Evolutionary conservation across 2,329 filamentous ascomycete genomes (phyloP), one percentile per base, ranked within the genome.

Genomic region (Alternaria sp.): DNA sequence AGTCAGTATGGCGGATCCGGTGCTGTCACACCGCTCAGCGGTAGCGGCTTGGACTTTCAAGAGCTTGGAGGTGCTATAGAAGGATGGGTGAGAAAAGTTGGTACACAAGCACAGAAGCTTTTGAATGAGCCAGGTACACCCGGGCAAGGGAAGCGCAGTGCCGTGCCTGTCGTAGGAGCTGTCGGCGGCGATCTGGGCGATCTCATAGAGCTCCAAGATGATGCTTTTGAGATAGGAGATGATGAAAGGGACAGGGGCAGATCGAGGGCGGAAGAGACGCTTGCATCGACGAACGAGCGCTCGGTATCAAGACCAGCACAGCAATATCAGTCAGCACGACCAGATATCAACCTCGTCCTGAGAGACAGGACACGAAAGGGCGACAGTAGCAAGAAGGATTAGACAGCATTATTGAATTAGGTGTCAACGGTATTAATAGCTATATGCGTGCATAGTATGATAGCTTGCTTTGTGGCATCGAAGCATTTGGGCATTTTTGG

Each of bases 51-150:
- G 22, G 81, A 83, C 7, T 81, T 98, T 3, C 93, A 97, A 71
- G 91, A 94, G 64, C 89, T 96, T 9, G 93, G 94, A 1, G 91
- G 92, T 6, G 90, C 91, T 3, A 89, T 98, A 30, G 95, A 98
- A 79, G 91, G 89, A 1, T 99, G 95, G 93, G 83, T 98, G 60
- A 86, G 94, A 61, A 92, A 93, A 63, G 89, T 96, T 38, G 92
- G 93, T 61, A 83, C 85, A 6, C 89, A 89, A 72, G 84, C 86
- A 5, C 73, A 75, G 18, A 79, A 75, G 47, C 55, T 78, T 9
- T 58, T 79, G n/a, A 62, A 75, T 41, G 77, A 70, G 66, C 76
- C 60, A 56, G 72, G 56, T 54, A 80, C 51, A 4, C 71, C 71
- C 8, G 71, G 71, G 6, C 69, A 72, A 44, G 70, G 73, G 5